phyloP scores from a whole-genome alignment of 23 red algal species.

The Gracilaria domingensis region DNA sequence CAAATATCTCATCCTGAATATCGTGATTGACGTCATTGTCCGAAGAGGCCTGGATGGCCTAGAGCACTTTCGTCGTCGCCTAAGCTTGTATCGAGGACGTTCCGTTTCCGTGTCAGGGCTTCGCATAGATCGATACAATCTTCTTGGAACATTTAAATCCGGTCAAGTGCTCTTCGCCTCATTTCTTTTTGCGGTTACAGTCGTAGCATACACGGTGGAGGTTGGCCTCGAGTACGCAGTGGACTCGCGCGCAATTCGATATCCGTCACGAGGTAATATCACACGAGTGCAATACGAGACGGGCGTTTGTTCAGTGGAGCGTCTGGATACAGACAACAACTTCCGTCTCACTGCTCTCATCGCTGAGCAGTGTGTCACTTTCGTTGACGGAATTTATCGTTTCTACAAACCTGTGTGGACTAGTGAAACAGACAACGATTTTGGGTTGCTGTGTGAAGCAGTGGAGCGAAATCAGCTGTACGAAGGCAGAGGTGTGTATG shows the following conservation, averaged over 20 bases:
- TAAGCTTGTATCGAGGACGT: background rate
- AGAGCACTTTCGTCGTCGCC: background rate
- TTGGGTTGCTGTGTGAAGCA: background rate
- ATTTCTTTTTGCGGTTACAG: background rate
- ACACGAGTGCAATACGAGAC: background rate
- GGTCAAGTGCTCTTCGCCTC: background rate
- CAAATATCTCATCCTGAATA: background rate
- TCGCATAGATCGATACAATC: background rate
- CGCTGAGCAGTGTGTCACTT: background rate
- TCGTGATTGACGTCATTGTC: background rate
- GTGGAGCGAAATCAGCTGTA: background rate
- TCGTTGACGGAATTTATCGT: background rate
- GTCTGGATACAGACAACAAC: background rate
- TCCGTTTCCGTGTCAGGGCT: background rate
- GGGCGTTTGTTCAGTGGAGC: background rate
- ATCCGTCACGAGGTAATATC: background rate
- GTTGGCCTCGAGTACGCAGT: background rate
- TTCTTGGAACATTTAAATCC: background rate
- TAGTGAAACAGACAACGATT: background rate
- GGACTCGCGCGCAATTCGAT: background rate
- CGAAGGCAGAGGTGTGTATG: background rate
- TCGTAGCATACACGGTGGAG: background rate
- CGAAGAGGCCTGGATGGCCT: background rate
- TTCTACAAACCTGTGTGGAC: background rate
- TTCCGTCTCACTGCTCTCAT: background rate